Conservation (phyloP, 441 rosid species). For the Adansonia madagascariensis region DNA sequence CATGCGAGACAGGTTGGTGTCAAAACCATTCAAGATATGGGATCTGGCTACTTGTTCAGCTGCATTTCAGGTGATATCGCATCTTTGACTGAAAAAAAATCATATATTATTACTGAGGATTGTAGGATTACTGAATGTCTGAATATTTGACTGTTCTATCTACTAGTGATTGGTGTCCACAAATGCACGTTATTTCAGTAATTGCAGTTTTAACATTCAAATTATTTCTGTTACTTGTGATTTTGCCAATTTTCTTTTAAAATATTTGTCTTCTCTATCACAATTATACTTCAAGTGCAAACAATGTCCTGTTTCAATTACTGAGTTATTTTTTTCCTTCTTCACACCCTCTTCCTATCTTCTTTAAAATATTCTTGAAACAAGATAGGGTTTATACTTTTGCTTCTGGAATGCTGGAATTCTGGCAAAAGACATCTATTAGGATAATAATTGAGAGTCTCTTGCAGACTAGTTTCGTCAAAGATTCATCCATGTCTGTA, state of each 20-base stretch:
- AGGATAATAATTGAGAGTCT: conserved; percentile 3
- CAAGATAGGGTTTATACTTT: conserved; percentile 10
- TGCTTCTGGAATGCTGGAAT: not conserved
- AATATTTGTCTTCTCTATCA: conserved; percentile 9
- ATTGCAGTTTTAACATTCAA: conserved; percentile 5
- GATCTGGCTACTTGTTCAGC: conserved; percentile 30
- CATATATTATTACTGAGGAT: not conserved
- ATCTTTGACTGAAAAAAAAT: conserved; percentile 5
- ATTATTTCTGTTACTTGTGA: not conserved
- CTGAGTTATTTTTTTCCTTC: not conserved
- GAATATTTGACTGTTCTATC: not conserved
- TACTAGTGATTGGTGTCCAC: not conserved
- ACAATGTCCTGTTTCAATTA: not conserved
- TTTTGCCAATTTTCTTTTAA: not conserved
- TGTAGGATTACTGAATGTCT: not conserved
- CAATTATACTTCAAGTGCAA: not conserved
- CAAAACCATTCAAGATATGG: conserved; percentile 38
- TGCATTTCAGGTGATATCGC: conserved; percentile 29
- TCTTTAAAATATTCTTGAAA: not conserved
- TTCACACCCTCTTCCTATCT: not conserved
- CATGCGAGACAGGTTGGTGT: conserved; percentile 33
- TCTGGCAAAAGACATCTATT: not conserved
- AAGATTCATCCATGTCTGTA: conserved; percentile 38
- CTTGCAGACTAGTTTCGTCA: conserved; percentile 35
- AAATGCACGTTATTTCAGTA: not conserved